Evolutionary conservation across 2,329 filamentous ascomycete genomes (phyloP).

Genomic region (Fusarium poae): DNA sequence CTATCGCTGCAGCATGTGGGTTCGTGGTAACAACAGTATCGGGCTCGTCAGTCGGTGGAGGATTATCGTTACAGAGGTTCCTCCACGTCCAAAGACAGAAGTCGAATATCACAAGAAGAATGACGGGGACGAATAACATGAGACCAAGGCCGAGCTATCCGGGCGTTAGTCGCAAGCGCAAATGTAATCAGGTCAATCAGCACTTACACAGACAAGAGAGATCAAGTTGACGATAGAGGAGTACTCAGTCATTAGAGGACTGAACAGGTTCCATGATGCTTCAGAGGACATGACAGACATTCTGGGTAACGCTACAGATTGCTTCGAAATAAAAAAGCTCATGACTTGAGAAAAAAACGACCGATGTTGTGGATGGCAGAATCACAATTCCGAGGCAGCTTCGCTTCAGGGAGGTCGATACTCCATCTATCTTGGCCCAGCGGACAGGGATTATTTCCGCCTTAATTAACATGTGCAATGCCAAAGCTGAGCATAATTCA

Average conservation of each 20-base stretch:
- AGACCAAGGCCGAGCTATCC: conserved; percentile 60
- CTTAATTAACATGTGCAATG: conserved; percentile 37
- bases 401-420: conserved; percentile 28
- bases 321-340: conserved; percentile 40
- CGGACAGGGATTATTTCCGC: conserved; percentile 32
- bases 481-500: conserved; percentile 28
- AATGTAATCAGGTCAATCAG: conserved; percentile 9
- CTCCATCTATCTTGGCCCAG: conserved; percentile 26
- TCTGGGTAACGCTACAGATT: conserved; percentile 29
- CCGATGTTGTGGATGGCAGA: conserved; percentile 41
- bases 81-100: conserved; percentile 67
- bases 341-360: conserved; percentile 38
- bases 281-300: conserved; percentile 48
- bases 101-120: conserved; percentile 64
- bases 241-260: conserved; percentile 49
- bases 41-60: conserved; percentile 30
- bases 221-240: conserved; percentile 54
- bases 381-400: conserved; percentile 44
- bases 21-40: conserved; percentile 38
- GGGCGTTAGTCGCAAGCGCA: conserved; percentile 30
- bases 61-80: conserved; percentile 49
- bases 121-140: conserved; percentile 61
- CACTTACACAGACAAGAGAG: conserved; percentile 56
- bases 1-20: conserved; percentile 39
- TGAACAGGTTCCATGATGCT: conserved; percentile 46